These are phyloP conservation scores for Teratosphaeria gauchensis DNA, from an alignment of 2,329 filamentous ascomycete species.

Conservation along the genomic window DNA sequence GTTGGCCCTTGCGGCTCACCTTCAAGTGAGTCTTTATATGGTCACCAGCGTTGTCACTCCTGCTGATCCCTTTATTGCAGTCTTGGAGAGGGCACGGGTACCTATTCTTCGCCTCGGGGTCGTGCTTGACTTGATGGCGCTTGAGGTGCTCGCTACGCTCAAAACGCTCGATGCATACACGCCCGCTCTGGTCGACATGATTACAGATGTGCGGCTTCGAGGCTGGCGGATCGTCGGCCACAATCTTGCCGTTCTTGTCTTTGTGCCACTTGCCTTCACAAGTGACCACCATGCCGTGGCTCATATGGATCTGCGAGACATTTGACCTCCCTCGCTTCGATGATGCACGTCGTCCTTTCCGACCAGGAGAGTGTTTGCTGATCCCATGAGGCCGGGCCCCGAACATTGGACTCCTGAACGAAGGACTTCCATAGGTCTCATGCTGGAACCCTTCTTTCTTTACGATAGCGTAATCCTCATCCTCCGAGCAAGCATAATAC, in stretches of 20 bases:
- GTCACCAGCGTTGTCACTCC: slow-evolving; percentile 22
- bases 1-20: slow-evolving; percentile 11
- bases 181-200: neutral
- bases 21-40: slow-evolving; percentile 24
- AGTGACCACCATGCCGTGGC: neutral
- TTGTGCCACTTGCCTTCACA: neutral
- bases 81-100: slow-evolving; percentile 16
- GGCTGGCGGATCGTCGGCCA: neutral
- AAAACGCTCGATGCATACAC: slow-evolving; percentile 14
- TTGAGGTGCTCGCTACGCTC: slow-evolving; percentile 25
- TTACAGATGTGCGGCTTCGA: slow-evolving; percentile 14
- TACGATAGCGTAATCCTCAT: neutral
- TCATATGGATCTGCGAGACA: neutral
- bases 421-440: neutral
- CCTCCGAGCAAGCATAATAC: neutral
- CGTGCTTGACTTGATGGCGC: slow-evolving; percentile 18
- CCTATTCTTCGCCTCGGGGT: slow-evolving; percentile 2
- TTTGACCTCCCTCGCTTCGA: slow-evolving; percentile 5
- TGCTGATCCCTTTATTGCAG: slow-evolving; percentile 14
- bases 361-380: neutral
- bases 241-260: neutral
- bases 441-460: neutral
- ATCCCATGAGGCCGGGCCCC: neutral
- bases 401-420: neutral
- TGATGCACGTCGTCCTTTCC: neutral